Evolutionary conservation across 78 protist species (phyloP).

Genomic region (Dictyostelium citrinum): DNA sequence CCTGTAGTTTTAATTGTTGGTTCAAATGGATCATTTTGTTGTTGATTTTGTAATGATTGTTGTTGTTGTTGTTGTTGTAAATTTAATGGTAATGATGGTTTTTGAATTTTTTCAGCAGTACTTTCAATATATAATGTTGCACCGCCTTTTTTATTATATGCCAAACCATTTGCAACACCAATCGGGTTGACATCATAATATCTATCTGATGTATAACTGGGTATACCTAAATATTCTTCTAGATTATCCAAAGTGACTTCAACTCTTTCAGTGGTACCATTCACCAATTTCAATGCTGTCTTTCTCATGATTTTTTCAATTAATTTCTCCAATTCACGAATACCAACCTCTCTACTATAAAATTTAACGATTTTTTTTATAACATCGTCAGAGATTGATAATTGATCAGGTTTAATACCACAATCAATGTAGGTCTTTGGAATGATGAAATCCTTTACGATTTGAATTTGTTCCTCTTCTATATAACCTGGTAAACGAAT

Average conservation of each 20-base stretch:
- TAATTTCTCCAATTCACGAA: slow-evolving; percentile 89
- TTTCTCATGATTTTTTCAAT: slow-evolving; percentile 92
- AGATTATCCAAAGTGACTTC: slow-evolving; percentile 14
- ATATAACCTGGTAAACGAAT: slow-evolving; percentile 71
- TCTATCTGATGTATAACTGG: slow-evolving; percentile 48
- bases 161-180: slow-evolving; percentile 78
- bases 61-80: neutral
- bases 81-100: neutral
- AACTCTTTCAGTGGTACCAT: slow-evolving; percentile 7
- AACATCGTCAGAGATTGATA: slow-evolving; percentile 71
- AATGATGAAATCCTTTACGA: slow-evolving; percentile 86
- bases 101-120: slow-evolving; percentile 5
- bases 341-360: slow-evolving; percentile 97
- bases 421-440: slow-evolving; percentile 68
- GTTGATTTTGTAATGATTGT: neutral
- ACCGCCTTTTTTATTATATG: slow-evolving; percentile 64
- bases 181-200: slow-evolving; percentile 64
- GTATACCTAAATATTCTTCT: slow-evolving; percentile 56
- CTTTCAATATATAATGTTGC: slow-evolving; percentile 71
- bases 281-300: slow-evolving; percentile 86
- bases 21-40: neutral
- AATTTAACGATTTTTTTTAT: slow-evolving; percentile 61
- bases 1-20: slow-evolving; percentile 60
- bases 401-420: slow-evolving; percentile 50
- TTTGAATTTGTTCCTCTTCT: slow-evolving; percentile 89